Evolutionary conservation across 2,329 filamentous ascomycete genomes (phyloP), one percentile per base, ranked within the genome.

Genomic region (Metarhizium rileyi): DNA sequence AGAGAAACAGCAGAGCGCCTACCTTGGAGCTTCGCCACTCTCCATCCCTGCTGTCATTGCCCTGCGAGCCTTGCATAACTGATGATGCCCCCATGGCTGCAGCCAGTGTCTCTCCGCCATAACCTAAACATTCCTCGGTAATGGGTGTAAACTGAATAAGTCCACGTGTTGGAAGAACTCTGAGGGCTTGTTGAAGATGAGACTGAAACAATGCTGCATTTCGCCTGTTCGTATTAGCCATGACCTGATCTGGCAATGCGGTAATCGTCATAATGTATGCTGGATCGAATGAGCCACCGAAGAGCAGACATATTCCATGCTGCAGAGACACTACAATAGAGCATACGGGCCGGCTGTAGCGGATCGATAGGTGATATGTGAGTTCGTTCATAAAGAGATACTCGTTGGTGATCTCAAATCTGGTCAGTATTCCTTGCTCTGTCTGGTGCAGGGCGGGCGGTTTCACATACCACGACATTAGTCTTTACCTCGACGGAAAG

Each of bases 251-350:
- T 1, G 85, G 75, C 9, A 93, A 72, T 1, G 87, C 83, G 33
- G 78, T 83, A 52, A 95, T 78, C 30, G 80, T 84, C 60, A 95
- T 72, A 52, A 83, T 77, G 61, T 95, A 96, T 20, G 87, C 86
- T 3, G 87, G 85, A 46, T 90, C 84, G 55, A 87, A 85, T 5
- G 81, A 83, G 33, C 83, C 86, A 2, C 80, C 86, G 52, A 91
- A 84, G 49, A 88, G 72, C 57, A 95, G 78, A 60, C 84, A 87
- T 14, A 80, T 77, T 25, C 84, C 83, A 60, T 93, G 87, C 40
- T 85, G 78, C n/a, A 95, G 70, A 2, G 80, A 84, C 44, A 94
- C 79, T 61, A 87, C 79, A 51, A 95, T 82, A 8, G 82, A 86
- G 2, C 81, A 79, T 50, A 87, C 76, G 3, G 87, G 81, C 26